Percentiles rank a stretch among this genome's conserved stretches.
Evolutionary conservation across 2,329 filamentous ascomycete species (phyloP).

Genomic region (Fusarium sp.): DNA sequence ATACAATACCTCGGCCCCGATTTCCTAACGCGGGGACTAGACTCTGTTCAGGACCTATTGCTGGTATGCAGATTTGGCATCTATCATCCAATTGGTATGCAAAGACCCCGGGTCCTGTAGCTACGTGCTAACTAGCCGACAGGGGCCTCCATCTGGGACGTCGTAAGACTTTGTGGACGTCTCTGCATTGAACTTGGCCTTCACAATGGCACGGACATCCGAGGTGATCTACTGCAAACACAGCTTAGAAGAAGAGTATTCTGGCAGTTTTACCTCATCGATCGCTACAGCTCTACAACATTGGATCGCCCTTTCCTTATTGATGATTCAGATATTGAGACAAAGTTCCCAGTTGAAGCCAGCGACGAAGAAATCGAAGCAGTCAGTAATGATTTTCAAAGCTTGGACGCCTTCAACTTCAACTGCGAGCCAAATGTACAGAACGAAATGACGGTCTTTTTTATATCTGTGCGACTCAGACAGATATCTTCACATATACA

Average conservation of each 20-base stretch:
- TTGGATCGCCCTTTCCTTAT: constrained; percentile 33
- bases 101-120: accelerated
- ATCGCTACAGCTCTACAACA: constrained; percentile 35
- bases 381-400: not conserved
- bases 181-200: constrained; percentile 38
- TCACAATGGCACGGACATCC: not conserved
- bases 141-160: constrained; percentile 41
- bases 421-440: not conserved
- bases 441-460: constrained; percentile 49
- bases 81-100: constrained; percentile 37
- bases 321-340: constrained; percentile 30
- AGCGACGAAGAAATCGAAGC: constrained; percentile 34
- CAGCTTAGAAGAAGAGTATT: constrained; percentile 35
- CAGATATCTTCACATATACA: constrained; percentile 57
- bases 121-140: not conserved
- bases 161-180: constrained; percentile 28
- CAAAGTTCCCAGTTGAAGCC: constrained; percentile 25
- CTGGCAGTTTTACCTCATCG: constrained; percentile 42
- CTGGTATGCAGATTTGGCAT: constrained; percentile 40
- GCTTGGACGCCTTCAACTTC: not conserved
- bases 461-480: constrained; percentile 54
- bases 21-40: constrained; percentile 18
- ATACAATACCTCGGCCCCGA: not conserved
- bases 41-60: constrained; percentile 36
- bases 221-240: constrained; percentile 12